Evolutionary conservation across 805 yeast genomes (phyloP).

Genomic region (Starmerella potacharoeniae): DNA sequence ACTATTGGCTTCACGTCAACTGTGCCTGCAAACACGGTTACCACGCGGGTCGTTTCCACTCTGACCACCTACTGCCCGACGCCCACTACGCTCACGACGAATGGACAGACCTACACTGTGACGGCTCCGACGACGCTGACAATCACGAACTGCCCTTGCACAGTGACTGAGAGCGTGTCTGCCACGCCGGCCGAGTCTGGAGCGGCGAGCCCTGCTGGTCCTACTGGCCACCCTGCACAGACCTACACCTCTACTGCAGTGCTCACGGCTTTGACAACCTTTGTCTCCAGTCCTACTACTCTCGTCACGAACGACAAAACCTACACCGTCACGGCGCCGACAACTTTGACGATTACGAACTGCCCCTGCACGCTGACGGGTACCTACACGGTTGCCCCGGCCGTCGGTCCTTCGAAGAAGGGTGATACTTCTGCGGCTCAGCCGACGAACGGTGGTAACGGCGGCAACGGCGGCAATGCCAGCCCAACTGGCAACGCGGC

Average conservation of each 20-base stretch:
- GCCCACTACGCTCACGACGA: slow-evolving; percentile 47
- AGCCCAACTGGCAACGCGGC: too few relatives aligned
- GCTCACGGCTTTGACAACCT: background rate
- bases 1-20: background rate
- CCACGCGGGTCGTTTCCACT: slow-evolving; percentile 23
- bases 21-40: background rate
- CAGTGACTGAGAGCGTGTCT: slow-evolving; percentile 33
- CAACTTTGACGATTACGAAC: slow-evolving; percentile 76
- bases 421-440: background rate
- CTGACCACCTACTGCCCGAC: slow-evolving; percentile 70
- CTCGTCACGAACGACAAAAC: background rate
- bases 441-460: background rate
- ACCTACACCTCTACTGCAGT: background rate
- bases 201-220: background rate
- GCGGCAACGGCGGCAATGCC: background rate
- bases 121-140: slow-evolving; percentile 71
- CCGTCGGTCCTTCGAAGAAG: background rate
- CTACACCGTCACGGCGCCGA: slow-evolving; percentile 29
- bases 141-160: slow-evolving; percentile 79
- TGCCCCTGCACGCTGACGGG: slow-evolving; percentile 60
- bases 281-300: background rate
- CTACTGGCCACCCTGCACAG: background rate
- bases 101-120: slow-evolving; percentile 29
- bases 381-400: background rate
- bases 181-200: background rate